These are phyloP conservation scores for Dothidotthia symphoricarpi DNA, from an alignment of 2,329 filamentous ascomycete genomes.

Conservation along the genomic window DNA sequence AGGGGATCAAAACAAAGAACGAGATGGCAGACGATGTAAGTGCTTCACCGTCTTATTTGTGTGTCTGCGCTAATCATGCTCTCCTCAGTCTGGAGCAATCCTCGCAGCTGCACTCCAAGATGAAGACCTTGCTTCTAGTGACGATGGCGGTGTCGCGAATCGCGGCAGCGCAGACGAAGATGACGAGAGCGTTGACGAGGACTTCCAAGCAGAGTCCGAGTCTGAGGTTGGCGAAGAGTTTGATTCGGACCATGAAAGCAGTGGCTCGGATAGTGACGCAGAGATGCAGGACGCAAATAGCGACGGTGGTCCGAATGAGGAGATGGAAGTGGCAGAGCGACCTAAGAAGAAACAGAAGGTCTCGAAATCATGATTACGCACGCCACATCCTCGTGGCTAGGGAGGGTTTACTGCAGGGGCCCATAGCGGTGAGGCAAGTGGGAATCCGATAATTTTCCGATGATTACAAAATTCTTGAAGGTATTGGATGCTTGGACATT, in stretches of 20 bases:
- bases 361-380: slow-evolving; percentile 25
- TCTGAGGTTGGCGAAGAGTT: slow-evolving; percentile 96
- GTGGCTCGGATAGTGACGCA: slow-evolving; percentile 66
- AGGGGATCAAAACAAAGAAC: slow-evolving; percentile 94
- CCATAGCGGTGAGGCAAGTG: slow-evolving; percentile 19
- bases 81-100: slow-evolving; percentile 52
- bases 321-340: slow-evolving; percentile 53
- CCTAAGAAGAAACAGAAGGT: slow-evolving; percentile 66
- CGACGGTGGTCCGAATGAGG: slow-evolving; percentile 51
- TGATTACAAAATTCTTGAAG: slow-evolving; percentile 22
- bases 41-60: slow-evolving; percentile 6
- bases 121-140: slow-evolving; percentile 78
- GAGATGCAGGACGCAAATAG: slow-evolving; percentile 64
- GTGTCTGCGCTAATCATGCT: slow-evolving; percentile 23
- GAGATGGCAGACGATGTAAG: slow-evolving; percentile 95
- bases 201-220: slow-evolving; percentile 89
- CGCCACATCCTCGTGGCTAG: slow-evolving; percentile 5
- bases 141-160: slow-evolving; percentile 69
- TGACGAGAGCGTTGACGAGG: slow-evolving; percentile 90
- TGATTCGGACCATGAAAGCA: slow-evolving; percentile 87
- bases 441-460: slow-evolving; percentile 20
- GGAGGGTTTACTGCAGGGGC: slow-evolving; percentile 2
- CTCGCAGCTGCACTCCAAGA: slow-evolving; percentile 81
- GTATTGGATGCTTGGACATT: slow-evolving; percentile 23
- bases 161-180: slow-evolving; percentile 94